These are phyloP conservation scores for Styphnolobium japonicum DNA, from an alignment of 306 rosid genomes.

Conservation along the genomic window DNA sequence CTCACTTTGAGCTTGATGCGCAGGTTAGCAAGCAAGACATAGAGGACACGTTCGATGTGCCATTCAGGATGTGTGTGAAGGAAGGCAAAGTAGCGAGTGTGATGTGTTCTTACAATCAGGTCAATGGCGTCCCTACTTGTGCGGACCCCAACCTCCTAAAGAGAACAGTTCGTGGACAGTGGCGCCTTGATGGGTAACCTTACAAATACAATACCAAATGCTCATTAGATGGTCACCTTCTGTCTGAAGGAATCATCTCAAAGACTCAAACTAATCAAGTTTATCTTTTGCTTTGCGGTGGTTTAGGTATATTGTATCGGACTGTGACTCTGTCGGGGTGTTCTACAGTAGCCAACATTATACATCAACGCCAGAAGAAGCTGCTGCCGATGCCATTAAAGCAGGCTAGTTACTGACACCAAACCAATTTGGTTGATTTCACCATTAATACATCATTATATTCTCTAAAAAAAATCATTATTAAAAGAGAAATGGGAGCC, in stretches of 20 bases:
- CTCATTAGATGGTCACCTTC: neutral
- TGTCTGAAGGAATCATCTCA: neutral
- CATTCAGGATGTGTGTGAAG: slow-evolving; percentile 85
- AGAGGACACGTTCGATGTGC: slow-evolving; percentile 85
- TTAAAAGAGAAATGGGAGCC: neutral
- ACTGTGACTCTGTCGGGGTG: slow-evolving; percentile 89
- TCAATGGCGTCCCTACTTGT: slow-evolving; percentile 94
- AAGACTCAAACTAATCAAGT: neutral
- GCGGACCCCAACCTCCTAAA: slow-evolving; percentile 87
- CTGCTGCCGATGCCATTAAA: slow-evolving; percentile 93
- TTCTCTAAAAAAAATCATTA: no score
- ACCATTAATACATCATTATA: neutral
- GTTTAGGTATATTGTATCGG: slow-evolving; percentile 83
- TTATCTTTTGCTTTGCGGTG: neutral
- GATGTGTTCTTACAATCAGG: slow-evolving; percentile 94
- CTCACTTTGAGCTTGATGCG: neutral
- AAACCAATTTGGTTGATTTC: neutral
- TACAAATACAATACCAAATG: neutral
- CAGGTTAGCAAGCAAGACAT: slow-evolving; percentile 92
- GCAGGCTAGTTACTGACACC: slow-evolving; percentile 46
- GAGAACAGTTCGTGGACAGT: slow-evolving; percentile 63
- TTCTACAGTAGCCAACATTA: slow-evolving; percentile 68
- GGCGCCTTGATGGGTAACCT: slow-evolving; percentile 80
- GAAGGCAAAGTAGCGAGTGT: slow-evolving; percentile 92
- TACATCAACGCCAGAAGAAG: slow-evolving; percentile 80